Evolutionary conservation across 352 stramenopile species (phyloP), one percentile per base, ranked within the genome.

Genomic region (Blastocystis sp.): DNA sequence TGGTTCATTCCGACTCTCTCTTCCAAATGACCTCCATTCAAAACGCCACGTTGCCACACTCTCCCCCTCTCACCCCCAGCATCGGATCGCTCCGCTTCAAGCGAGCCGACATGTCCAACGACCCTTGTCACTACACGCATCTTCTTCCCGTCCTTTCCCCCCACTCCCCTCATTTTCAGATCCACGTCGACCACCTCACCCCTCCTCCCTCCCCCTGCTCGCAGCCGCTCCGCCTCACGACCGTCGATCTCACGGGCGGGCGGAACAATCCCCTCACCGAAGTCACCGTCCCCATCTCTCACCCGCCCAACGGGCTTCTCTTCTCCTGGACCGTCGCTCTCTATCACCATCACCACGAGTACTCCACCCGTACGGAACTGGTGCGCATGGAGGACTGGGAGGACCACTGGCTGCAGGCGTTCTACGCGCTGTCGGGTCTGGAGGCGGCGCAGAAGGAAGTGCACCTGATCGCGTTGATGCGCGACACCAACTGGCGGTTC

Each of bases 331-430:
- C 21, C 24, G 45, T 84, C 10, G 40, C 54, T 1, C 40, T 84
- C 1, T 84, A 84, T 28, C 0, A 54, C 28, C 17, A 69, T 28
- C 57, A 64, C 4, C 24, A 70, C 38, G 17, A 60, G 7, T 84
- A 84, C 45, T 68, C 74, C 0, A 84, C 74, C 1, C 34, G 4
- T n/a, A 19, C 17, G 3, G n/a, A 11, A 3, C 48, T 17, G 6
- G 14, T 14, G 48, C 48, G 48, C 14, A 21, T 1, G 40, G 34
- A 57, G 4, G 52, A 45, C 11, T 84, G 74, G 74, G 21, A 84
- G n/a, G 74, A 84, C 48, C 74, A 84, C 24, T 84, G 74, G 74
- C 61, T 84, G n/a, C 74, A 84, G 57, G 74, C 74, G 19, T 84
- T 68, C 38, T 84, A 64, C 38, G 45, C 52, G 38, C 74, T 84